Percentiles rank a stretch among this genome's conserved stretches.
These are phyloP conservation scores for Tubosaeta brunneosetosa DNA, from an alignment of 768 basidiomycete genomes.

Conservation along the genomic window DNA sequence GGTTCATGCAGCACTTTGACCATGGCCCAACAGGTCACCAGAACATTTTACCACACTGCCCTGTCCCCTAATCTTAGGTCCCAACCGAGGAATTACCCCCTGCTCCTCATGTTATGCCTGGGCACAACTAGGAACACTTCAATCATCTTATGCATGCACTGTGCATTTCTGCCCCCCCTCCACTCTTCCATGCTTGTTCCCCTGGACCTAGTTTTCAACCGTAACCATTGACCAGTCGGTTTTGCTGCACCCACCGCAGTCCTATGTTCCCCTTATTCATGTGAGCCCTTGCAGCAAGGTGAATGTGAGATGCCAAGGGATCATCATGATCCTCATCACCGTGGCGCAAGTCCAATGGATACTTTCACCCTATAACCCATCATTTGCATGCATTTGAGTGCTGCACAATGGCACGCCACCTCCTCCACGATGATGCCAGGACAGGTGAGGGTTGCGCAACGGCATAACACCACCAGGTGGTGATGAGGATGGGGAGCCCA, in stretches of 20 bases:
- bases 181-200: constrained; percentile 51
- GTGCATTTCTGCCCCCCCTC: constrained; percentile 60
- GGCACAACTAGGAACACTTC: constrained; percentile 55
- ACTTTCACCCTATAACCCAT: constrained; percentile 42
- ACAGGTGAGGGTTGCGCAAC: no score
- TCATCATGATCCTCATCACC: constrained; percentile 44
- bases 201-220: constrained; percentile 43
- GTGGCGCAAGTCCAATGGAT: constrained; percentile 49
- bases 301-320: constrained; percentile 62
- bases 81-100: constrained; percentile 48
- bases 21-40: constrained; percentile 57
- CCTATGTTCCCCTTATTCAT: constrained; percentile 61
- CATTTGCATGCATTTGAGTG: constrained; percentile 34
- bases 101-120: constrained; percentile 33
- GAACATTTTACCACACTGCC: constrained; percentile 61
- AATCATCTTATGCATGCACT: constrained; percentile 47
- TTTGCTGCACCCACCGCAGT: constrained; percentile 49
- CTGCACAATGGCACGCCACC: no score
- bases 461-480: no score
- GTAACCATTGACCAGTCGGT: constrained; percentile 46
- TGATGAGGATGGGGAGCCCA: no score
- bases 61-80: constrained; percentile 55
- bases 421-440: no score
- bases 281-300: constrained; percentile 41
- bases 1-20: constrained; percentile 6